These are phyloP conservation scores for Boletus sp. DNA, from an alignment of 768 basidiomycete genomes.

Conservation along the genomic window DNA sequence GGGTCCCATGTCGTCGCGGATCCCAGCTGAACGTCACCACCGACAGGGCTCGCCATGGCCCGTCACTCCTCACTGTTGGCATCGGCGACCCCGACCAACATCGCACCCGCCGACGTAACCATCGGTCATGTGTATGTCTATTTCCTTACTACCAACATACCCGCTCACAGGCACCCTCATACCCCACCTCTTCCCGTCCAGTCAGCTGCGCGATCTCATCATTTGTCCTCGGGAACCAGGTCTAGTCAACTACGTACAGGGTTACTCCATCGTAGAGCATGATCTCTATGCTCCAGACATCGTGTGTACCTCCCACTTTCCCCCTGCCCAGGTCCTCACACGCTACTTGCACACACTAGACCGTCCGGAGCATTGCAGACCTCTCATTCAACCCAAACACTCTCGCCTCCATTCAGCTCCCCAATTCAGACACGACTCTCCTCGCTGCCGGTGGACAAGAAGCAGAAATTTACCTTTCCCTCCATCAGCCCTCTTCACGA, in stretches of 20 bases:
- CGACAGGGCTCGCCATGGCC: conserved; percentile 37
- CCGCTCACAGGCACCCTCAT: conserved; percentile 9
- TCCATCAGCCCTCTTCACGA: conserved; percentile 34
- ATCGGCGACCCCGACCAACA: conserved; percentile 40
- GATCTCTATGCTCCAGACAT: conserved; percentile 46
- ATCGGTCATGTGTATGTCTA: conserved; percentile 62
- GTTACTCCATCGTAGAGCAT: conserved; percentile 55
- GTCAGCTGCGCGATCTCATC: conserved; percentile 76
- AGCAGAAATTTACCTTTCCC: conserved; percentile 65
- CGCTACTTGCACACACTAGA: conserved; percentile 29
- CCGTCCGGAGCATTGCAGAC: conserved; percentile 47
- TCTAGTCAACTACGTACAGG: conserved; percentile 59
- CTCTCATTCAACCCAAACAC: conserved; percentile 63
- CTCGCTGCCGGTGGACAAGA: conserved; percentile 76
- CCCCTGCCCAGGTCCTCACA: conserved; percentile 14
- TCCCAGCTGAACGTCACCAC: conserved; percentile 7
- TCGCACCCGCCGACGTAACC: conserved; percentile 42
- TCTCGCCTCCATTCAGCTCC: conserved; percentile 52
- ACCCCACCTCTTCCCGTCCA: conserved; percentile 25
- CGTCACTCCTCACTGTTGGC: conserved; percentile 44
- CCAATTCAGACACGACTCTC: conserved; percentile 51
- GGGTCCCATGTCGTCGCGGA: not conserved
- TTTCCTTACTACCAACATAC: not conserved
- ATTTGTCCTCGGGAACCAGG: conserved; percentile 68
- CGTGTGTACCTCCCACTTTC: conserved; percentile 35